Evolutionary conservation across 2,329 filamentous ascomycete species (phyloP).

Genomic region (Fusarium cicatricum): DNA sequence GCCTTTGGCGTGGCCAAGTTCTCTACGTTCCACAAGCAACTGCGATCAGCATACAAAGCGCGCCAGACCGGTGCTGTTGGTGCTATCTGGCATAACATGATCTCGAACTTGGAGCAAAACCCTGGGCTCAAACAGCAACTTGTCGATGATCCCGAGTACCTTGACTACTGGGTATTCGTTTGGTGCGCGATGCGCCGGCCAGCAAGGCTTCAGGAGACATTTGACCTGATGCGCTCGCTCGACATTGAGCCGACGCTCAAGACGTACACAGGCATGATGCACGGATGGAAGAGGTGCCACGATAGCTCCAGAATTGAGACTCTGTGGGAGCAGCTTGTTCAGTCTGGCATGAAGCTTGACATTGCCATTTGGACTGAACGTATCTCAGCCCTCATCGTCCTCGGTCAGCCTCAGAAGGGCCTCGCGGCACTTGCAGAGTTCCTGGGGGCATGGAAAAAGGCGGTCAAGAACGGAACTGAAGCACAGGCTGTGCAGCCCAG

Average conservation of each 20-base stretch:
- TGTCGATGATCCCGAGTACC: conserved; percentile 45
- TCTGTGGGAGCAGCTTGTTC: conserved; percentile 72
- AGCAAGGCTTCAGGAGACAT: conserved; percentile 45
- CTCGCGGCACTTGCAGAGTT: conserved; percentile 73
- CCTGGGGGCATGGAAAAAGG: conserved; percentile 64
- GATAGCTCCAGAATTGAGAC: conserved; percentile 68
- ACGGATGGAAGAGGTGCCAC: conserved; percentile 69
- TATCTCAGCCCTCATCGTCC: conserved; percentile 70
- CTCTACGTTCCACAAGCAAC: conserved; percentile 41
- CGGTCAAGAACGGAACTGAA: conserved; percentile 41
- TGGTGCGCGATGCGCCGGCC: conserved; percentile 48
- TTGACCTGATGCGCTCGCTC: conserved; percentile 54
- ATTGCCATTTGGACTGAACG: conserved; percentile 73
- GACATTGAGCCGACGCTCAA: conserved; percentile 66
- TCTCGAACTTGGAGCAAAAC: conserved; percentile 34
- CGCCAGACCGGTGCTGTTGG: conserved; percentile 43
- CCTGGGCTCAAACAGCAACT: conserved; percentile 41
- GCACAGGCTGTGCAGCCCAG: conserved; percentile 61
- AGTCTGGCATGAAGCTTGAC: conserved; percentile 68
- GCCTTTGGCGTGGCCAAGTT: conserved; percentile 12
- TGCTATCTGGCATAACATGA: conserved; percentile 48
- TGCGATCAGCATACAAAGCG: conserved; percentile 42
- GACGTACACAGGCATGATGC: conserved; percentile 78
- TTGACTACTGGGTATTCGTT: conserved; percentile 53
- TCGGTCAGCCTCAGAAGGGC: conserved; percentile 62